Base-by-base conservation (phyloP, 176 grass and related monocot genomes). In the Tuctoria greenei region DNA sequence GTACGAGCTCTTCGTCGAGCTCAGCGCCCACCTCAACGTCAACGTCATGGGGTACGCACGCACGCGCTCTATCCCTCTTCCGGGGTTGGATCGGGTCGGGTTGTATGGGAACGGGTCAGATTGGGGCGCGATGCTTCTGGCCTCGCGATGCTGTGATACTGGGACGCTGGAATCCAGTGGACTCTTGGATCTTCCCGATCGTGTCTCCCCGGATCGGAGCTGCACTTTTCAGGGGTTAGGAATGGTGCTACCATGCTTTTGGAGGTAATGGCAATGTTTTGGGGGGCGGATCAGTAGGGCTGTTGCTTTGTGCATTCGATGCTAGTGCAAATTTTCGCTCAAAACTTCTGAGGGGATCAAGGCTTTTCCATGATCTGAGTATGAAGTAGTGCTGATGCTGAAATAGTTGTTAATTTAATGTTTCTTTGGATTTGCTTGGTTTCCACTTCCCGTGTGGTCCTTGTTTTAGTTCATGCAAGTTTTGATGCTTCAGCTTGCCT, bases 1-100 rank as follows among this genome's bases (percentile, higher is more conserved):
- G 94, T 93, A 87, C 66, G 94, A 97, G 70, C 94, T 97, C 77
- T 91, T 93, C 85, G 72, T 88, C 74, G 94, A 97, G 84, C 88
- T 97, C 73, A 91, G 94, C 79, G 82, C 76, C 1, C 94, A 97
- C 85, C 91, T 97, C 36, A 88, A 92, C 83, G 91, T 93, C 72
- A 97, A 93, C 77, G 86, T 97, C 78, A 97, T 97, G 84, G 94
- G 94, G 94, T 97, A 91, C 76, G 86, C 20, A 11, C 49, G 4
- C 43, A 5, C 46, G 17, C 62, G 3, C 37, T 8, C 24, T 4
- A 21, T 16, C 38, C 26, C 46, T 4, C 28, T 16, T 26, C 26
- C 46, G 25, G 5, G 28, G 47, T 51, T 45, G 34, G 58, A 31
- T 67, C 36, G 46, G 66, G 7, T 24, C 18, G 10, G 72, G 9